phyloP scores from a whole-genome alignment of 768 basidiomycete genomes.

The Leccinum boreale region DNA sequence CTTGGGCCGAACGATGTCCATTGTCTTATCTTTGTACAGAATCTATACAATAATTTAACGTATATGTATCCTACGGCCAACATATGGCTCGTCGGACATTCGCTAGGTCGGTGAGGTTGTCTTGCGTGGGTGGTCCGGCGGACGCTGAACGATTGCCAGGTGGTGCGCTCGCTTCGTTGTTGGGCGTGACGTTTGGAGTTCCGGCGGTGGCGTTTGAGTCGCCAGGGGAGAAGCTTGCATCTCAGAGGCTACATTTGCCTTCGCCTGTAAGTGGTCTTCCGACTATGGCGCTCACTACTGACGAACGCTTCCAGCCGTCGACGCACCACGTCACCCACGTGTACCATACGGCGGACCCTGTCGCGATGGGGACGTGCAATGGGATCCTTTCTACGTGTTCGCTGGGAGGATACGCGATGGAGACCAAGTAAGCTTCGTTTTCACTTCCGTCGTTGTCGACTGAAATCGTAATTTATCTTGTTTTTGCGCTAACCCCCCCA shows the following conservation, averaged over 20 bases:
- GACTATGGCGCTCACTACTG: not conserved
- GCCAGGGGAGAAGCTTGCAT: slow-evolving; percentile 82
- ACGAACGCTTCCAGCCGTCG: slow-evolving; percentile 47
- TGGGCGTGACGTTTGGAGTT: slow-evolving; percentile 85
- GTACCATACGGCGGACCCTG: slow-evolving; percentile 93
- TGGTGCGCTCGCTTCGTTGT: slow-evolving; percentile 72
- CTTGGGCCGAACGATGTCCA: not conserved
- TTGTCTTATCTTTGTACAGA: slow-evolving; percentile 41
- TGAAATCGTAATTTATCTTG: not conserved
- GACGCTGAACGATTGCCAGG: slow-evolving; percentile 29
- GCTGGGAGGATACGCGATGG: slow-evolving; percentile 86
- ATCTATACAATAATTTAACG: slow-evolving; percentile 91
- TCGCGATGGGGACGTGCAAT: slow-evolving; percentile 86
- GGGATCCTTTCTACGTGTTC: slow-evolving; percentile 80
- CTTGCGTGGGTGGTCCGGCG: not conserved
- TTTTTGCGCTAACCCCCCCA: slow-evolving; percentile 20
- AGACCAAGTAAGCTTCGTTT: slow-evolving; percentile 50
- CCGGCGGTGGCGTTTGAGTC: slow-evolving; percentile 89
- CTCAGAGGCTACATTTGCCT: slow-evolving; percentile 79
- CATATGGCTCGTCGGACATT: slow-evolving; percentile 86
- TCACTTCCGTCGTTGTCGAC: not conserved
- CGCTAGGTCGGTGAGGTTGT: slow-evolving; percentile 48
- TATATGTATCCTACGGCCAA: slow-evolving; percentile 88
- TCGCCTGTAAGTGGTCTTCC: slow-evolving; percentile 58
- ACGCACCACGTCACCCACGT: slow-evolving; percentile 83